phyloP scores from a whole-genome alignment of 768 basidiomycete genomes.

The Mycena chlorophos region DNA sequence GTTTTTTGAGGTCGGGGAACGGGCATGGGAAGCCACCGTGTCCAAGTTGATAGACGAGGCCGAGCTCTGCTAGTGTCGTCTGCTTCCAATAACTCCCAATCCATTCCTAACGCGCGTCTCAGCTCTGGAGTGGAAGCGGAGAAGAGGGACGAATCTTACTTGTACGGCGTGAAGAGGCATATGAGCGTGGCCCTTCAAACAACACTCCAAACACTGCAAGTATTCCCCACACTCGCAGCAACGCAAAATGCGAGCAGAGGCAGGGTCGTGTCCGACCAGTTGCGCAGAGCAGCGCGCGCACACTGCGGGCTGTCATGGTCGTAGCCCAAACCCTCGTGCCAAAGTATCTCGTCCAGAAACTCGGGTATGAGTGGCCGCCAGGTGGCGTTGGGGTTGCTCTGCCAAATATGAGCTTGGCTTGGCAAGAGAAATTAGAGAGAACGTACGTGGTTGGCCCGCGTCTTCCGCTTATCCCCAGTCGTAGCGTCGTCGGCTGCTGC shows the following conservation, averaged over 20 bases:
- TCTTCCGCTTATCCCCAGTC: background rate
- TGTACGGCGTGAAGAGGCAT: background rate
- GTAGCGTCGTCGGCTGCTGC: background rate
- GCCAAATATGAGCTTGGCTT: background rate
- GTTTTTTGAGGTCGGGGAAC: background rate
- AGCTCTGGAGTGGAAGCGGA: background rate
- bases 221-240: background rate
- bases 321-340: slow-evolving; percentile 5
- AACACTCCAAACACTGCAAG: slow-evolving; percentile 1
- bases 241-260: background rate
- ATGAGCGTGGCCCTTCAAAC: background rate
- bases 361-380: background rate
- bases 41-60: slow-evolving; percentile 9
- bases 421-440: background rate
- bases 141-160: background rate
- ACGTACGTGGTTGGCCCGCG: background rate
- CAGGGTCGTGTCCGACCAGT: background rate
- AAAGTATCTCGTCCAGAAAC: slow-evolving; percentile 1
- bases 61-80: background rate
- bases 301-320: background rate
- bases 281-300: background rate
- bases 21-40: slow-evolving; percentile 8
- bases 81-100: slow-evolving; percentile 4
- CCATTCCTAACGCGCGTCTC: slow-evolving; percentile 1
- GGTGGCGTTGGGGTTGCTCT: background rate